Evolutionary conservation across 108 stramenopile species (phyloP).

Genomic region (Hondaea fermentalgiana): DNA sequence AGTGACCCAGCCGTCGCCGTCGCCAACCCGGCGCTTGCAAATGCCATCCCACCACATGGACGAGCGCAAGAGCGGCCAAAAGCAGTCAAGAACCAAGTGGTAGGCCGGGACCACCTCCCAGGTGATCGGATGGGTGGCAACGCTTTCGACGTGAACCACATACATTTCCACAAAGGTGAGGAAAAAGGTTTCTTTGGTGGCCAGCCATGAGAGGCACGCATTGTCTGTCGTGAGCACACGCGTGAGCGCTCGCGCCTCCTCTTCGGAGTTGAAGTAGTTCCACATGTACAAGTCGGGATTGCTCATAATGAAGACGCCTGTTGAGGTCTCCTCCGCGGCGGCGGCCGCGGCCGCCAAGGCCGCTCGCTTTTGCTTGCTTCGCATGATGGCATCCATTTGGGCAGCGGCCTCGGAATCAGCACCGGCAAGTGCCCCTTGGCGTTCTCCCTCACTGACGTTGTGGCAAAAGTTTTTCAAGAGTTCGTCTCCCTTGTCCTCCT

Average conservation of each 20-base stretch:
- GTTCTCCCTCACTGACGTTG: no score
- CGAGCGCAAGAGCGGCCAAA: constrained; percentile 6
- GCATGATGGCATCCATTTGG: background rate
- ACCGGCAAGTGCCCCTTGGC: background rate
- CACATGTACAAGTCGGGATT: constrained; percentile 1
- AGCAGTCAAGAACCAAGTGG: background rate
- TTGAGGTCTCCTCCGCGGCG: background rate
- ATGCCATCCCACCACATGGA: constrained; percentile 19
- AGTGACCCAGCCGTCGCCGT: background rate
- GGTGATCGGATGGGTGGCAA: background rate
- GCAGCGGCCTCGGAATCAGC: background rate
- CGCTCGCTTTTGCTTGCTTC: background rate
- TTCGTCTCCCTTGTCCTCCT: no score
- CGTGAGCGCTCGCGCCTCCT: background rate
- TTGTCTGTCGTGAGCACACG: background rate
- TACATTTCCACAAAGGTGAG: constrained; percentile 7
- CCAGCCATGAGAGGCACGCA: background rate
- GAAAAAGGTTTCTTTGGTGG: background rate
- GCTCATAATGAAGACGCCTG: background rate
- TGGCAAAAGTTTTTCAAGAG: no score
- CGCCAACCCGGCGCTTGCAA: background rate
- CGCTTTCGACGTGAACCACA: background rate
- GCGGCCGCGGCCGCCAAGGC: background rate
- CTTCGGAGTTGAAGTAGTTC: constrained; percentile 14
- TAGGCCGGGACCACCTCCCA: background rate